Conservation (phyloP, 2,329 filamentous ascomycete genomes). For the Ophiostoma quercus region DNA sequence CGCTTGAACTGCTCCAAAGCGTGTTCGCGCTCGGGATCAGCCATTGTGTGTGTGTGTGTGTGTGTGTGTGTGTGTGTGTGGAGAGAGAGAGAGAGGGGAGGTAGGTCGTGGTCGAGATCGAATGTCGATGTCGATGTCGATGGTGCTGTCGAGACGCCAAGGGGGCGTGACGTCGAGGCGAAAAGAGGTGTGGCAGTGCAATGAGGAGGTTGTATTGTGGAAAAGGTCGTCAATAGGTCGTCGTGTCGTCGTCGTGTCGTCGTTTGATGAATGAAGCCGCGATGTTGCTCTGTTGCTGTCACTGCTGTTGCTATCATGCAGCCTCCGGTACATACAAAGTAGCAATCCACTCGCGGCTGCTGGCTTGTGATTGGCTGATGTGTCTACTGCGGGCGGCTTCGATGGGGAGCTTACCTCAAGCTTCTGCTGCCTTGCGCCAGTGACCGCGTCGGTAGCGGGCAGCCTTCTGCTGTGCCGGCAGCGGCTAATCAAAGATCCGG, state of each 20-base stretch:
- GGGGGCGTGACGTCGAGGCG: not conserved
- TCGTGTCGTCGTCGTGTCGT: conserved; percentile 10
- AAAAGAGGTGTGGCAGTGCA: not conserved
- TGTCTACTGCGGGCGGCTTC: not conserved
- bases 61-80: no score
- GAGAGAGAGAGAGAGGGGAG: not conserved
- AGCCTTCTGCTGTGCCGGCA: not conserved
- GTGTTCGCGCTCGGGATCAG: conserved; percentile 58
- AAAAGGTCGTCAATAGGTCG: not conserved
- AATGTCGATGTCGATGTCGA: not conserved
- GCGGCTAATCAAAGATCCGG: conserved; percentile 4
- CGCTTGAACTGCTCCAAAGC: conserved; percentile 73
- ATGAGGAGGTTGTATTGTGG: no score
- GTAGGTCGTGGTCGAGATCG: not conserved
- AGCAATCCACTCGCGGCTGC: conserved; percentile 5
- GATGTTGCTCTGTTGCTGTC: not conserved
- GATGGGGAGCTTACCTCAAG: conserved; percentile 36
- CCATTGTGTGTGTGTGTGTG: conserved; percentile 22
- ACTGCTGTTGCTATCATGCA: not conserved
- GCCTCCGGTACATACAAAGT: not conserved
- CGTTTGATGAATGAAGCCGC: not conserved
- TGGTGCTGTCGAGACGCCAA: not conserved
- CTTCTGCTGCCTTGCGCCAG: conserved; percentile 36
- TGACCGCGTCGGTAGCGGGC: conserved; percentile 3
- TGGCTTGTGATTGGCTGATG: conserved; percentile 12